Conservation (phyloP, 192 early-diverging fungal species). For the Phlyctochytrium bullatum region DNA sequence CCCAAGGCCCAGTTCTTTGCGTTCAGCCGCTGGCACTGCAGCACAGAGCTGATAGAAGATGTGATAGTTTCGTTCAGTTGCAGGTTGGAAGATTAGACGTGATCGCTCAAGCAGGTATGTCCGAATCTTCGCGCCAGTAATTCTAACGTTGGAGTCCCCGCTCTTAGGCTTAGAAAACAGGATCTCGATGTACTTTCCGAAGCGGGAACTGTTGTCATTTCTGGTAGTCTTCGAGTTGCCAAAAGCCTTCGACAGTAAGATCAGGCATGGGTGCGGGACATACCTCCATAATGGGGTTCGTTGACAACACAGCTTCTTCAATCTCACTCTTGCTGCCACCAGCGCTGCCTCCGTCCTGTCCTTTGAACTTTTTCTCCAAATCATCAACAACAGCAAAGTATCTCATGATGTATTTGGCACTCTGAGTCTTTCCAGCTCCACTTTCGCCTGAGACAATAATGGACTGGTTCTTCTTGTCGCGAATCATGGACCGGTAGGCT, state of each 20-base stretch:
- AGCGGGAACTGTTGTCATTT: slow-evolving; percentile 98
- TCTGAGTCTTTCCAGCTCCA: slow-evolving; percentile 93
- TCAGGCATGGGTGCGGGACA: neutral
- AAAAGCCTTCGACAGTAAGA: slow-evolving; percentile 71
- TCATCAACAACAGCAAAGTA: slow-evolving; percentile 78
- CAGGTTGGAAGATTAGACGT: slow-evolving; percentile 91
- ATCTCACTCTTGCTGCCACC: slow-evolving; percentile 37
- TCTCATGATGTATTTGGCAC: slow-evolving; percentile 96
- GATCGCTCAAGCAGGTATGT: slow-evolving; percentile 97
- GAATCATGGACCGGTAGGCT: slow-evolving; percentile 93
- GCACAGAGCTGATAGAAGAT: slow-evolving; percentile 99
- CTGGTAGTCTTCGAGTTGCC: slow-evolving; percentile 99
- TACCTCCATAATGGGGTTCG: slow-evolving; percentile 97
- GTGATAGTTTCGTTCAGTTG: slow-evolving; percentile 96
- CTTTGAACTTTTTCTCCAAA: slow-evolving; percentile 38
- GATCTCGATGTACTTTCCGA: slow-evolving; percentile 99
- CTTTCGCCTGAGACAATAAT: slow-evolving; percentile 97
- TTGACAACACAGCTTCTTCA: slow-evolving; percentile 69
- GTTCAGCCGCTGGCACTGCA: slow-evolving; percentile 81
- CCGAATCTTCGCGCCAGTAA: slow-evolving; percentile 91
- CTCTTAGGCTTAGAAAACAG: slow-evolving; percentile 71
- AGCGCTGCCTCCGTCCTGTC: neutral
- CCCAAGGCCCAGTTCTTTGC: slow-evolving; percentile 75
- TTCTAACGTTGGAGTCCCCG: slow-evolving; percentile 52
- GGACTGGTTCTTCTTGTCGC: slow-evolving; percentile 95